Conservation (phyloP, 768 basidiomycete genomes). For the Thelephora ganbajun region DNA sequence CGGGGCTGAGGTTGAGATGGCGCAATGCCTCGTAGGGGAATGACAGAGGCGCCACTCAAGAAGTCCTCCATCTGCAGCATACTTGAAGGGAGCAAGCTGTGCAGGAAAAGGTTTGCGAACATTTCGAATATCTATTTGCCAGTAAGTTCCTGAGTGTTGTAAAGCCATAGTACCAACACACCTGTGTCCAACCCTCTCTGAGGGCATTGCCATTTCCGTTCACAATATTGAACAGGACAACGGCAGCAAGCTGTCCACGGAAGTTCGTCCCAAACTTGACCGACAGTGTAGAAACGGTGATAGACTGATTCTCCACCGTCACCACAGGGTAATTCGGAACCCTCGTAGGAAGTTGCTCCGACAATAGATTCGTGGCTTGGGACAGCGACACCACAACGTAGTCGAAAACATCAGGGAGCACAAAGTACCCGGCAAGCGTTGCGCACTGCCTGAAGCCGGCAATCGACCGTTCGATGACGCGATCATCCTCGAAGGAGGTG, state of each 20-base stretch:
- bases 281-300: constrained; percentile 86
- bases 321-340: constrained; percentile 81
- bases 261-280: constrained; percentile 92
- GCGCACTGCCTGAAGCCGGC: constrained; percentile 96
- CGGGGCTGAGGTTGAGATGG: constrained; percentile 47
- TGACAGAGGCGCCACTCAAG: constrained; percentile 85
- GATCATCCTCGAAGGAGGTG: constrained; percentile 92
- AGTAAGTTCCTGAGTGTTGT: not conserved
- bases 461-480: constrained; percentile 88
- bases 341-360: constrained; percentile 52
- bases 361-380: constrained; percentile 77
- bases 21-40: constrained; percentile 71
- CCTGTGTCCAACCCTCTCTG: constrained; percentile 90
- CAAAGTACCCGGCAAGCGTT: constrained; percentile 78
- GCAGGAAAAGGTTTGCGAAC: constrained; percentile 91
- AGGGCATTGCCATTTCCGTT: constrained; percentile 92
- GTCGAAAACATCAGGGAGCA: constrained; percentile 91
- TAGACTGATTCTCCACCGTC: constrained; percentile 76
- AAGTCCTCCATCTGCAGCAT: constrained; percentile 99
- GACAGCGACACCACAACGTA: constrained; percentile 89
- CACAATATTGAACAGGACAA: constrained; percentile 93
- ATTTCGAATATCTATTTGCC: constrained; percentile 39
- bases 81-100: constrained; percentile 77
- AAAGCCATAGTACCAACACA: constrained; percentile 17
- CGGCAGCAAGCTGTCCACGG: constrained; percentile 90